These are phyloP conservation scores for Escovopsis sp. DNA, from an alignment of 2,329 filamentous ascomycete genomes.

Conservation along the genomic window DNA sequence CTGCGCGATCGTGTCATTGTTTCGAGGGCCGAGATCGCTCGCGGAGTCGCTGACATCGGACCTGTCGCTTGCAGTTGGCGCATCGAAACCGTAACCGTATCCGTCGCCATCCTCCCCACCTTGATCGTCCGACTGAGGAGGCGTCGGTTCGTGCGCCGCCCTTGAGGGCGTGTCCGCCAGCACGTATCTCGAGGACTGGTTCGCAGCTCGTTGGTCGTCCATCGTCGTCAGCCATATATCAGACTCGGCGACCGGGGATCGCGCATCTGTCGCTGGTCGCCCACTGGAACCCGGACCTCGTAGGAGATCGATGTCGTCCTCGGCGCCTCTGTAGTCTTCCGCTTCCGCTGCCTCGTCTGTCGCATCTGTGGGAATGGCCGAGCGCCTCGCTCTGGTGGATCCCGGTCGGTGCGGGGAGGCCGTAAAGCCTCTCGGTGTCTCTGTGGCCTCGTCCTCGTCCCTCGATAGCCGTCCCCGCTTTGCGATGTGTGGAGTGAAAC, in stretches of 20 bases:
- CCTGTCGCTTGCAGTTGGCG: slow-evolving; percentile 17
- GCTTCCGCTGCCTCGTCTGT: slow-evolving; percentile 12
- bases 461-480: slow-evolving; percentile 18
- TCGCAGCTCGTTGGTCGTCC: slow-evolving; percentile 19
- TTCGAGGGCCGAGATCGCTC: slow-evolving; percentile 9
- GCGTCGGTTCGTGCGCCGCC: slow-evolving; percentile 5
- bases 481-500: slow-evolving; percentile 19
- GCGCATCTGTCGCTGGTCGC: not conserved
- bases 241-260: slow-evolving; percentile 14
- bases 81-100: slow-evolving; percentile 15
- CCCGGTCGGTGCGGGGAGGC: slow-evolving; percentile 6
- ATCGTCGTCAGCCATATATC: slow-evolving; percentile 33
- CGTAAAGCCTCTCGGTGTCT: slow-evolving; percentile 14
- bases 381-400: slow-evolving; percentile 8
- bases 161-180: not conserved
- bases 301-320: slow-evolving; percentile 17
- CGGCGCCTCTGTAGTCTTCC: slow-evolving; percentile 5
- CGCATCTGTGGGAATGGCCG: slow-evolving; percentile 14
- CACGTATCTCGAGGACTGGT: slow-evolving; percentile 6
- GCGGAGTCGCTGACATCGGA: slow-evolving; percentile 19
- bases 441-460: slow-evolving; percentile 11
- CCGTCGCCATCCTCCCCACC: slow-evolving; percentile 9
- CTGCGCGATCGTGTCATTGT: slow-evolving; percentile 30
- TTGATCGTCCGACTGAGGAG: slow-evolving; percentile 4
- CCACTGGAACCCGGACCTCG: slow-evolving; percentile 7